phyloP scores from a whole-genome alignment of 2,329 filamentous ascomycete genomes.

The Neopestalotiopsis clavispora region DNA sequence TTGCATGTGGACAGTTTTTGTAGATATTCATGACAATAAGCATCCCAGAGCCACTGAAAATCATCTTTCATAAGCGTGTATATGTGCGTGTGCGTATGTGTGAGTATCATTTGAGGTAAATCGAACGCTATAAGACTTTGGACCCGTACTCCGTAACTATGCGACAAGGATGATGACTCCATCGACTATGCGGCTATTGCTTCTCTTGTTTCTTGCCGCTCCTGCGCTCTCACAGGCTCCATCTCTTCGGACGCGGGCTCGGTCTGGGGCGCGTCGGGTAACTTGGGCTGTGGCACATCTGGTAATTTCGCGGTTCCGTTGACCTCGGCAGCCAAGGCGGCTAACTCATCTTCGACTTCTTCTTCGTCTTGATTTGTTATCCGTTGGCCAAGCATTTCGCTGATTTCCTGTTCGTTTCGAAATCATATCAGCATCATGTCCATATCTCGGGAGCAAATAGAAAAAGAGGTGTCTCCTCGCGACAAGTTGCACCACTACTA shows the following conservation, averaged over 20 bases:
- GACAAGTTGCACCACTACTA: no score
- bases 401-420: constrained; percentile 74
- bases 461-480: no score
- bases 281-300: constrained; percentile 31
- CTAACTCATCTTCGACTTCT: constrained; percentile 95
- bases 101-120: neutral
- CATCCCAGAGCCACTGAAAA: neutral
- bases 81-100: neutral
- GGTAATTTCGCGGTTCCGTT: constrained; percentile 32
- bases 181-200: constrained; percentile 31
- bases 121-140: constrained; percentile 2
- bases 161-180: neutral
- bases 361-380: constrained; percentile 97
- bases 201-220: constrained; percentile 30
- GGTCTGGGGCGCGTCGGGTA: constrained; percentile 24
- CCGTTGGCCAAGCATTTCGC: constrained; percentile 83
- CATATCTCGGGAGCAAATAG: no score
- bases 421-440: neutral
- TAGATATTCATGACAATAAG: neutral
- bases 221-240: constrained; percentile 14
- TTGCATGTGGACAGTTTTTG: neutral
- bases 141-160: constrained; percentile 6
- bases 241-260: constrained; percentile 15
- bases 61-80: neutral
- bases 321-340: constrained; percentile 72